Evolutionary conservation across 371 early-diverging fungal genomes (phyloP), one percentile per base, ranked within the genome.

Genomic region (Lichtheimia corymbifera): DNA sequence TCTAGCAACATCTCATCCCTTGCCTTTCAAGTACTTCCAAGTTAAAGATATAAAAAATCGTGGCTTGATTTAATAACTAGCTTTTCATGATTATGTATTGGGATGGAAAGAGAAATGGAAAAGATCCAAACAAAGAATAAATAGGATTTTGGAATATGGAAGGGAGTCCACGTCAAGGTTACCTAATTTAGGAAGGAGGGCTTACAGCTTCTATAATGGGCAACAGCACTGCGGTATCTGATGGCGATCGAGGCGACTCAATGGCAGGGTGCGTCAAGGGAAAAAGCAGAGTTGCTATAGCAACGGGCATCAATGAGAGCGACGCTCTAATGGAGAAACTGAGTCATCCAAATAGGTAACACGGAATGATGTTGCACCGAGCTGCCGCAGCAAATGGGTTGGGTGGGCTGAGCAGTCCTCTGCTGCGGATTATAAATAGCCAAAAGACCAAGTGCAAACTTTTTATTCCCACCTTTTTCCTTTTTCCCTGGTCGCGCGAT

Each of bases 301-400:
- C 47, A 47, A 47, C 47, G 7, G 2, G 47, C 6, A 22, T 47
- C 18, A 47, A 22, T 17, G 9, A 13, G 9, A 22, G 47, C 5
- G 47, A 22, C 18, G 22, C 47, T 47, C 47, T 18, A 18, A 22
- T 17, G 18, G 18, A 22, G 12, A 18, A 22, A 22, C 22, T 47
- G 47, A 22, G 47, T n/a, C 47, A 47, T 18, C 47, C 47, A n/a
- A 22, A 47, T 18, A 47, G 47, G 47, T 47, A 18, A 47, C 47
- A 47, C 47, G 22, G 47, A 35, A 35, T 35, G 35, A 35, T 35
- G 35, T 35, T 35, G 35, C 35, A 35, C 35, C 11, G 47, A 47
- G 22, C 2, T 47, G 47, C 47, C 47, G 47, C 47, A 47, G 47
- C 47, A 47, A 47, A n/a, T 35, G 35, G 22, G 22, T 35, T 35